Percentiles rank a stretch among this genome's conserved stretches.
Conservation (phyloP, 139 green algal species). For the Pleodorina starrii region DNA sequence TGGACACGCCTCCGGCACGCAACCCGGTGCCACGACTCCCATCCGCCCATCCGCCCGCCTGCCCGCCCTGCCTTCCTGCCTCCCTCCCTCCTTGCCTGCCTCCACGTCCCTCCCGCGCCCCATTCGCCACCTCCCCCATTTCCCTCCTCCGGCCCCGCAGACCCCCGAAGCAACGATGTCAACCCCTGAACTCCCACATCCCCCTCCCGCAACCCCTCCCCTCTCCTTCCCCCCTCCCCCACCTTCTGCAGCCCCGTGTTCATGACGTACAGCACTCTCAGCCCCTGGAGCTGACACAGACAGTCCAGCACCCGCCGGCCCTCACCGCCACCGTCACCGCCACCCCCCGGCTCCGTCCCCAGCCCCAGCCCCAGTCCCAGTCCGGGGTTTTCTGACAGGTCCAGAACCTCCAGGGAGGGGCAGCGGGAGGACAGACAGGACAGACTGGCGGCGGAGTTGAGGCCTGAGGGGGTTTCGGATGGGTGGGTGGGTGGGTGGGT, state of each 20-base stretch:
- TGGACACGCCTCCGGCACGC: too few species aligned
- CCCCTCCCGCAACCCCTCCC: too few species aligned
- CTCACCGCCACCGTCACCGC: too few species aligned
- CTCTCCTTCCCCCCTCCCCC: neutral
- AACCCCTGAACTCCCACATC: too few species aligned
- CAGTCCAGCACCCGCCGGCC: neutral
- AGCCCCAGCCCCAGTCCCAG: too few species aligned
- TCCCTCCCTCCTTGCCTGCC: neutral
- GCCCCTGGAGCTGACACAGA: neutral
- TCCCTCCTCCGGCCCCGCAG: too few species aligned
- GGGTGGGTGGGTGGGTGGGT: too few species aligned
- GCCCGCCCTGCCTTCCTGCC: neutral
- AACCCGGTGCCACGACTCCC: neutral
- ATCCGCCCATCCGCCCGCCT: neutral
- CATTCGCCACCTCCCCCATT: too few species aligned
- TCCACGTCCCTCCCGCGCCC: neutral
- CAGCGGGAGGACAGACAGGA: neutral
- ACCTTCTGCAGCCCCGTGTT: slow-evolving; percentile 31
- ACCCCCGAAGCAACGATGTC: too few species aligned
- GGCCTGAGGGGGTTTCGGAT: slow-evolving; percentile 3
- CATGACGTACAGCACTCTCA: slow-evolving; percentile 39
- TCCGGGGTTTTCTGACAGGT: neutral
- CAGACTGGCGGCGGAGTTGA: neutral
- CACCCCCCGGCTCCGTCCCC: too few species aligned
- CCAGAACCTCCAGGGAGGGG: slow-evolving; percentile 30